phyloP scores from a whole-genome alignment of 176 grass and related monocot species.

The Musa beccarii region DNA sequence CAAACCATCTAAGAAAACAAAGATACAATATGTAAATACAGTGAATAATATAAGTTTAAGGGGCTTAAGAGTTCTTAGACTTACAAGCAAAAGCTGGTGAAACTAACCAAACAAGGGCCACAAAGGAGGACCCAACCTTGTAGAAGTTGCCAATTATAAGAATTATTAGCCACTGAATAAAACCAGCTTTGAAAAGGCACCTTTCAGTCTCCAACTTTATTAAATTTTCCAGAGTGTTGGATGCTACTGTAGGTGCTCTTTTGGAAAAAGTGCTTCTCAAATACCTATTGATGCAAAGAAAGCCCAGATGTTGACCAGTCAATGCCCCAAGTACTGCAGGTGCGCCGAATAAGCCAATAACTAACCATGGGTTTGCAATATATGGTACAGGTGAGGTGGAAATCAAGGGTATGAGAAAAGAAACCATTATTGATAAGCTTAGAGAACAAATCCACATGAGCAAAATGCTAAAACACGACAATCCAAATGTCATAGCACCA shows the following conservation, averaged over 20 bases:
- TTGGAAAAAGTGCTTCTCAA: slow-evolving; percentile 26
- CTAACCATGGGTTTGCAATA: slow-evolving; percentile 69
- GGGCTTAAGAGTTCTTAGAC: slow-evolving; percentile 19
- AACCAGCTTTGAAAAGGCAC: slow-evolving; percentile 96
- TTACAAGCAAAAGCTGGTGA: slow-evolving; percentile 93
- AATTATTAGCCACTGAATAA: slow-evolving; percentile 73
- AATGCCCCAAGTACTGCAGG: slow-evolving; percentile 85
- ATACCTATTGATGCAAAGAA: slow-evolving; percentile 48
- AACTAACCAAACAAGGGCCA: slow-evolving; percentile 92
- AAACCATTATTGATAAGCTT: slow-evolving; percentile 52
- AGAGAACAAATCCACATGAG: slow-evolving; percentile 68
- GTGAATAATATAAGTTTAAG: slow-evolving; percentile 9
- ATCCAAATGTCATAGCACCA: slow-evolving; percentile 53
- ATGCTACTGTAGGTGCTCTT: slow-evolving; percentile 30
- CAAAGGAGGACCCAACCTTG: slow-evolving; percentile 61
- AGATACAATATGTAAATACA: slow-evolving; percentile 4
- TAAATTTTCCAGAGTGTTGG: slow-evolving; percentile 31
- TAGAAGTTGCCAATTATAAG: slow-evolving; percentile 73
- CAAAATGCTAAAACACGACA: slow-evolving; percentile 70
- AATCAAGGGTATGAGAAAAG: slow-evolving; percentile 53
- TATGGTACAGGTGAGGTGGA: slow-evolving; percentile 63
- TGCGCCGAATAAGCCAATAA: slow-evolving; percentile 85
- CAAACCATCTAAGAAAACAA: slow-evolving; percentile 67
- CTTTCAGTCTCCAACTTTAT: slow-evolving; percentile 81
- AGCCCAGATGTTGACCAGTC: slow-evolving; percentile 75